Percentiles rank a stretch among this genome's conserved stretches.
These are phyloP conservation scores for Calonectria pteridis DNA, from an alignment of 2,329 filamentous ascomycete genomes.

Conservation along the genomic window DNA sequence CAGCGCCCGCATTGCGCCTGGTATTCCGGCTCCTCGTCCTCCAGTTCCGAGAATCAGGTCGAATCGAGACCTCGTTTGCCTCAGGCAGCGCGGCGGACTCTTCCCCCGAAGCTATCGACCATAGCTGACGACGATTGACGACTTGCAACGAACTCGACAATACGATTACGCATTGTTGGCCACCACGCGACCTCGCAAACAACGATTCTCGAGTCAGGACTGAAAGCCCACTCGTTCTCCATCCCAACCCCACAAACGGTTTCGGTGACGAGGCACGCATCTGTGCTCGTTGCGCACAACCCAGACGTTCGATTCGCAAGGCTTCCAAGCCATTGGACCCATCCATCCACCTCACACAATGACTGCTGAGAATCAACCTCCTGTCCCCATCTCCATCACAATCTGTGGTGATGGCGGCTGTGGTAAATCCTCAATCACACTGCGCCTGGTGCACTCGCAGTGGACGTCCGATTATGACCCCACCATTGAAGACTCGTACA, in stretches of 20 bases:
- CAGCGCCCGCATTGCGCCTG: slow-evolving; percentile 15
- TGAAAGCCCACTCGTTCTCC: slow-evolving; percentile 15
- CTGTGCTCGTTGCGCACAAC: neutral
- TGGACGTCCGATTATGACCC: slow-evolving; percentile 89
- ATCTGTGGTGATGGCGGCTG: slow-evolving; percentile 90
- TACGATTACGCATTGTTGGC: neutral
- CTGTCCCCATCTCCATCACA: slow-evolving; percentile 77
- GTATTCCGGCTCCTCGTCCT: slow-evolving; percentile 1
- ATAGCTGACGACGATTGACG: neutral
- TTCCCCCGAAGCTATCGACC: neutral
- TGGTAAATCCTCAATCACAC: slow-evolving; percentile 87
- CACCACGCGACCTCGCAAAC: neutral
- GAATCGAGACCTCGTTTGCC: slow-evolving; percentile 13
- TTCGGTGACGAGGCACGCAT: slow-evolving; percentile 10
- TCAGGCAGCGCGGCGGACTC: neutral
- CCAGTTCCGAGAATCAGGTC: neutral
- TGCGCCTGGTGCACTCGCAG: slow-evolving; percentile 83
- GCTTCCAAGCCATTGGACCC: neutral
- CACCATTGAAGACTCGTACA: slow-evolving; percentile 88
- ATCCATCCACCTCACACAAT: slow-evolving; percentile 21
- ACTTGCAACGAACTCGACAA: slow-evolving; percentile 9
- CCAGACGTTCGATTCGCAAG: neutral
- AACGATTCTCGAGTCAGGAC: slow-evolving; percentile 1
- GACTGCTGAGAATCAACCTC: slow-evolving; percentile 44
- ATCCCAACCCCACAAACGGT: slow-evolving; percentile 32